Evolutionary conservation across 2,329 filamentous ascomycete species (phyloP).

Genomic region (Pseudopyrenochaeta lycopersici): DNA sequence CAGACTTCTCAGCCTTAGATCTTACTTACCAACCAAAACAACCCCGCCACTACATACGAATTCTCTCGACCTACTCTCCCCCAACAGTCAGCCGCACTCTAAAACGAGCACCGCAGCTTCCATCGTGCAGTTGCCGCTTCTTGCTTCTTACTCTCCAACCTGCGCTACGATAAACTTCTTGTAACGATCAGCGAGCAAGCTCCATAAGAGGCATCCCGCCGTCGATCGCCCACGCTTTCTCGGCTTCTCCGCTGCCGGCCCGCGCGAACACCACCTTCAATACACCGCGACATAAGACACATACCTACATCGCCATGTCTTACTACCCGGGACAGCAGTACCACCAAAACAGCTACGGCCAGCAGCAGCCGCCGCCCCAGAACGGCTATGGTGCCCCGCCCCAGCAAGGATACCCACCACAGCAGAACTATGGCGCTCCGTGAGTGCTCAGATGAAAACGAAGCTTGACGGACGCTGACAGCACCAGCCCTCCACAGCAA

Average conservation of each 20-base stretch:
- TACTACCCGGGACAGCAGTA: constrained; percentile 54
- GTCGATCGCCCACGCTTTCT: constrained; percentile 17
- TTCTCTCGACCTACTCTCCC: constrained; percentile 9
- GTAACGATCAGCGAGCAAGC: constrained; percentile 3
- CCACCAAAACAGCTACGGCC: constrained; percentile 51
- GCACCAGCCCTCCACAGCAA: constrained; percentile 40
- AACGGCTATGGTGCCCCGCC: constrained; percentile 41
- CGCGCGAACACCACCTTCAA: constrained; percentile 9
- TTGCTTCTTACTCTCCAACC: constrained; percentile 2
- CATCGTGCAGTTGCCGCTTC: constrained; percentile 7
- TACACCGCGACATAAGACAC: constrained; percentile 11
- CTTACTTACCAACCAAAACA: constrained; percentile 18
- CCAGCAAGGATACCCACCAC: constrained; percentile 40
- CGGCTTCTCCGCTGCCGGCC: constrained; percentile 14
- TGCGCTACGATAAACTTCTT: constrained; percentile 1
- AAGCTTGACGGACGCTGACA: constrained; percentile 22
- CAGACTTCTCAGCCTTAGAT: constrained; percentile 13
- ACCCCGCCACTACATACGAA: constrained; percentile 19
- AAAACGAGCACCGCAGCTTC: constrained; percentile 7
- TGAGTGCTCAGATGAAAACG: constrained; percentile 22
- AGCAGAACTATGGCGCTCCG: constrained; percentile 41
- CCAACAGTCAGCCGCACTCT: constrained; percentile 23
- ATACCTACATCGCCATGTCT: constrained; percentile 43
- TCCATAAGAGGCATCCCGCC: constrained; percentile 10
- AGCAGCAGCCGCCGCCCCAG: constrained; percentile 49